A percentile compares a stretch with the other conserved stretches of the same genome.
These are phyloP conservation scores for Cladobotryum mycophilum DNA, from an alignment of 2,329 filamentous ascomycete genomes.

Conservation along the genomic window DNA sequence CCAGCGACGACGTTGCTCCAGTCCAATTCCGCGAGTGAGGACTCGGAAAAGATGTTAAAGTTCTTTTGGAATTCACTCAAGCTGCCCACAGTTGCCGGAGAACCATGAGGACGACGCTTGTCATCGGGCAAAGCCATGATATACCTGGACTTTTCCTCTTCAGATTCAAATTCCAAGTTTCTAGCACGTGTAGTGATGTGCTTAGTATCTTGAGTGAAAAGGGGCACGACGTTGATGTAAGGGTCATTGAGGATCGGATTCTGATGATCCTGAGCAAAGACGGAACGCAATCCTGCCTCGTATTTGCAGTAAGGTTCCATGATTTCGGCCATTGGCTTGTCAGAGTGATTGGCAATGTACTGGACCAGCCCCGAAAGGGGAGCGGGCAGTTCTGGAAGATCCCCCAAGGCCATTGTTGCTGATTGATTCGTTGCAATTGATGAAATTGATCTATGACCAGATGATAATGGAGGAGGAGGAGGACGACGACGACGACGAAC, in stretches of 20 bases:
- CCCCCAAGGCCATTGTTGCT: conserved; percentile 29
- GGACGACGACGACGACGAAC: too few relatives aligned
- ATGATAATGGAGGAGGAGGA: not conserved
- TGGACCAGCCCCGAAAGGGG: conserved; percentile 38
- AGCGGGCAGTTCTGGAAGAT: conserved; percentile 41
- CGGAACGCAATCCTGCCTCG: conserved; percentile 58
- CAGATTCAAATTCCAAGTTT: conserved; percentile 49
- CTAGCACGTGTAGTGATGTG: conserved; percentile 58
- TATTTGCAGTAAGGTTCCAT: conserved; percentile 61
- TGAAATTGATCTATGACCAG: not conserved
- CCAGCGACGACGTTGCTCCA: conserved; percentile 80
- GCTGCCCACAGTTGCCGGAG: conserved; percentile 60
- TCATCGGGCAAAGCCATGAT: conserved; percentile 61
- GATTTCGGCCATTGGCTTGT: conserved; percentile 50
- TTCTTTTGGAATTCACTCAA: conserved; percentile 70
- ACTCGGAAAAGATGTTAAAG: conserved; percentile 77
- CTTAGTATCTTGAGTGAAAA: conserved; percentile 54
- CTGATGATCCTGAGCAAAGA: conserved; percentile 62
- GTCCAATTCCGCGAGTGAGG: conserved; percentile 65
- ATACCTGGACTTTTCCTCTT: conserved; percentile 57
- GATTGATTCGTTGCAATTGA: conserved; percentile 5
- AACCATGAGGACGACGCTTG: conserved; percentile 55
- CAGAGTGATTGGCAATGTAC: conserved; percentile 50
- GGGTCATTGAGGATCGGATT: conserved; percentile 52
- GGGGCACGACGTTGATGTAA: conserved; percentile 57